Percentiles rank a stretch among this genome's conserved stretches.
These are phyloP conservation scores for Aureobasidium leucospermi DNA, from an alignment of 2,329 filamentous ascomycete genomes.

Conservation along the genomic window DNA sequence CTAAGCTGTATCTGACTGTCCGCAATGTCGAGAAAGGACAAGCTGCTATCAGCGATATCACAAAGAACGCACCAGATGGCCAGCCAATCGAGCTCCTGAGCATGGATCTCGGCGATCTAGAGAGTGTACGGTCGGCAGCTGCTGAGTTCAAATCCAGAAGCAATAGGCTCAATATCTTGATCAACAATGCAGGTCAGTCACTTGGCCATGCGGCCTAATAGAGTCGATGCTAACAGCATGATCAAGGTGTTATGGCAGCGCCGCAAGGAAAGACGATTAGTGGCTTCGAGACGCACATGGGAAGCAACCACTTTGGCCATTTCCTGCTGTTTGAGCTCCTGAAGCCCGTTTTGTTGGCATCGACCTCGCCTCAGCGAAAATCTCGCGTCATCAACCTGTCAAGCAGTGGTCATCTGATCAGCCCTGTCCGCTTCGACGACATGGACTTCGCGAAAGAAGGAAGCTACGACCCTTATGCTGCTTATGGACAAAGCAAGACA, in stretches of 20 bases:
- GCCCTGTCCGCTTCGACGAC: slow-evolving; percentile 24
- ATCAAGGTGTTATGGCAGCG: slow-evolving; percentile 33
- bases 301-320: slow-evolving; percentile 47
- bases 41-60: slow-evolving; percentile 24
- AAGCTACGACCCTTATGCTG: slow-evolving; percentile 19
- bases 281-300: slow-evolving; percentile 47
- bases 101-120: slow-evolving; percentile 27
- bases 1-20: slow-evolving; percentile 38
- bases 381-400: slow-evolving; percentile 44
- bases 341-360: slow-evolving; percentile 36
- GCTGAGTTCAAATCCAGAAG: slow-evolving; percentile 29
- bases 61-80: not conserved
- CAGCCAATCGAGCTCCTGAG: slow-evolving; percentile 21
- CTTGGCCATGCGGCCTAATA: not conserved
- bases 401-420: slow-evolving; percentile 31
- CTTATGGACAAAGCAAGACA: slow-evolving; percentile 46
- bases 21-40: slow-evolving; percentile 37
- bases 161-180: slow-evolving; percentile 30
- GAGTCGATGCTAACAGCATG: not conserved
- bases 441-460: slow-evolving; percentile 26
- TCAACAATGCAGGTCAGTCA: slow-evolving; percentile 22
- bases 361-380: slow-evolving; percentile 31
- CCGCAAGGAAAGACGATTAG: slow-evolving; percentile 34
- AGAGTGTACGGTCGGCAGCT: slow-evolving; percentile 28
- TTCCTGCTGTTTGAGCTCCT: slow-evolving; percentile 50